Evolutionary conservation across 768 basidiomycete genomes (phyloP).

Genomic region (Scleroderma citrinum): DNA sequence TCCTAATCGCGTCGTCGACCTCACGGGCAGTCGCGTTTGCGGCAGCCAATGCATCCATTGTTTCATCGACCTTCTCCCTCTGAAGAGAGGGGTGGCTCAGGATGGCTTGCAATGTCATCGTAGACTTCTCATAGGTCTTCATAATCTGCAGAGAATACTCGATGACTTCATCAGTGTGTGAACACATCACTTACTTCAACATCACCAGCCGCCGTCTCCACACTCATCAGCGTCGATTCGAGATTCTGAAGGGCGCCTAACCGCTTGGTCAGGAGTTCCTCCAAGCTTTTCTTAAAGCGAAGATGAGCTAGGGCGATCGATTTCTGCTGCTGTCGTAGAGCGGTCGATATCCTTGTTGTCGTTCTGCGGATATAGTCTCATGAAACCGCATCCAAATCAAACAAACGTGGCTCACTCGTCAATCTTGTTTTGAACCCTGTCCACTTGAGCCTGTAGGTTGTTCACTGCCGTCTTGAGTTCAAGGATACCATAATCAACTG

Average conservation of each 20-base stretch:
- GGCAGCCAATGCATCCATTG: slow-evolving; percentile 82
- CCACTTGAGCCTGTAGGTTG: slow-evolving; percentile 64
- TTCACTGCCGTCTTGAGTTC: slow-evolving; percentile 69
- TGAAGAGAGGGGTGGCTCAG: slow-evolving; percentile 77
- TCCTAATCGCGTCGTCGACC: slow-evolving; percentile 68
- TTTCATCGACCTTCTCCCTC: slow-evolving; percentile 73
- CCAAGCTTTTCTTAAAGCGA: slow-evolving; percentile 75
- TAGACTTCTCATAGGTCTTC: slow-evolving; percentile 79
- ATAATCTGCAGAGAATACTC: slow-evolving; percentile 62
- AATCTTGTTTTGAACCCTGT: slow-evolving; percentile 63
- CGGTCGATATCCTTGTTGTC: slow-evolving; percentile 56
- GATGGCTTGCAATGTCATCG: slow-evolving; percentile 67
- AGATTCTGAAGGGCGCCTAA: slow-evolving; percentile 68
- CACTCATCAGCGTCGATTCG: slow-evolving; percentile 68
- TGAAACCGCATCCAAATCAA: background rate
- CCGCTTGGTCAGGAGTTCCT: slow-evolving; percentile 72
- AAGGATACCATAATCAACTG: slow-evolving; percentile 78
- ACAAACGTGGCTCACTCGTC: slow-evolving; percentile 47
- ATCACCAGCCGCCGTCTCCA: slow-evolving; percentile 87
- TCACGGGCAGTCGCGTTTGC: slow-evolving; percentile 79
- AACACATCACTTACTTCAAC: slow-evolving; percentile 53
- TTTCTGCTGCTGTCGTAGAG: slow-evolving; percentile 68
- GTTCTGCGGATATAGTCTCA: slow-evolving; percentile 40
- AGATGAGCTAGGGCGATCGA: slow-evolving; percentile 68
- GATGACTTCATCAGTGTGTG: background rate